phyloP scores from a whole-genome alignment of 805 yeast genomes.

The Candida anglica region DNA sequence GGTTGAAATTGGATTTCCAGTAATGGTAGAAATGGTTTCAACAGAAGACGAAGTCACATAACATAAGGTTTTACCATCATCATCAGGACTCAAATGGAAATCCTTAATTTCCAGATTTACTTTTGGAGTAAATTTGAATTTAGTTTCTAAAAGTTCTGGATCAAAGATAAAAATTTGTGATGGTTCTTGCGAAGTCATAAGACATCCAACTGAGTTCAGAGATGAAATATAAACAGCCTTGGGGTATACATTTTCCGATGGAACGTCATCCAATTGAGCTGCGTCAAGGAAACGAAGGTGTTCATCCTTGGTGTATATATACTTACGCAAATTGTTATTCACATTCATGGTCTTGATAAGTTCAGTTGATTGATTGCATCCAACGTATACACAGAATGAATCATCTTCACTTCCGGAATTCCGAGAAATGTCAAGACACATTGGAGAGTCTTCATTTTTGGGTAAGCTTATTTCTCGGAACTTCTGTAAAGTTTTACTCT shows the following conservation, averaged over 20 bases:
- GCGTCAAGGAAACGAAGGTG: slow-evolving; percentile 59
- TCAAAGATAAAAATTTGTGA: slow-evolving; percentile 61
- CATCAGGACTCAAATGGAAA: slow-evolving; percentile 54
- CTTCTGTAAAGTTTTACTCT: slow-evolving; percentile 44
- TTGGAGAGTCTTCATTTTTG: slow-evolving; percentile 81
- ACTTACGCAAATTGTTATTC: slow-evolving; percentile 73
- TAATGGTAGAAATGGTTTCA: slow-evolving; percentile 46
- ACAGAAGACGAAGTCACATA: slow-evolving; percentile 55
- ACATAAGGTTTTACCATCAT: slow-evolving; percentile 58
- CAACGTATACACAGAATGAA: slow-evolving; percentile 53
- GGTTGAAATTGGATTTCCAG: slow-evolving; percentile 36
- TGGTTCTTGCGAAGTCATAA: slow-evolving; percentile 66
- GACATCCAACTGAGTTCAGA: slow-evolving; percentile 61
- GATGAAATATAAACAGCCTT: slow-evolving; percentile 56
- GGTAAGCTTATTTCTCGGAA: slow-evolving; percentile 60
- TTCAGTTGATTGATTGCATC: slow-evolving; percentile 67
- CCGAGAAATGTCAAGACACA: slow-evolving; percentile 57
- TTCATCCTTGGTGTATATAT: slow-evolving; percentile 49
- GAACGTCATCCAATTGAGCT: slow-evolving; percentile 44
- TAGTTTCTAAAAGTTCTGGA: slow-evolving; percentile 49
- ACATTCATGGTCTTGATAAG: slow-evolving; percentile 52
- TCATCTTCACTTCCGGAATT: slow-evolving; percentile 18
- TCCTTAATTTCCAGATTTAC: slow-evolving; percentile 56
- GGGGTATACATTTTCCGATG: slow-evolving; percentile 48
- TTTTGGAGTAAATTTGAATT: slow-evolving; percentile 49